Evolutionary conservation across 225 moss, liverwort and hornwort species (phyloP).

Genomic region (Marchantia paleacea): DNA sequence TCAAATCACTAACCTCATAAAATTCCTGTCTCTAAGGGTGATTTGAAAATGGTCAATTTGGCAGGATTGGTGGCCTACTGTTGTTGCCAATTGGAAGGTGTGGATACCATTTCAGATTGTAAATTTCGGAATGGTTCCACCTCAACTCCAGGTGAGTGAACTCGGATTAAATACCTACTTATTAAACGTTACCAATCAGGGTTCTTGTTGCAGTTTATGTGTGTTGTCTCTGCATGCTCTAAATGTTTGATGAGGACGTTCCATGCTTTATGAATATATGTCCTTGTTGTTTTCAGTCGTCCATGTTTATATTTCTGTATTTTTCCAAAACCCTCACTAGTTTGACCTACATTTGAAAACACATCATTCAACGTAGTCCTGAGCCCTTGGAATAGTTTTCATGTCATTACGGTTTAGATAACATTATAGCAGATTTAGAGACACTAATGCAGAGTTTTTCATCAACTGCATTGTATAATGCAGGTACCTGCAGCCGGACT

Average conservation of each 20-base stretch:
- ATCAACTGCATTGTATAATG: neutral
- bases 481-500: slow-evolving; percentile 85
- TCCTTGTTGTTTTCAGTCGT: no score
- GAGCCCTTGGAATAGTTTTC: no score
- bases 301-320: no score
- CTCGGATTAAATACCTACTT: neutral
- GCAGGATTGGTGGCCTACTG: slow-evolving; percentile 76
- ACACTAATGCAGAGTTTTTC: neutral
- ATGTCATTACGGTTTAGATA: no score
- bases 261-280: no score
- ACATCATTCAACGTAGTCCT: no score
- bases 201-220: no score
- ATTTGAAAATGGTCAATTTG: neutral
- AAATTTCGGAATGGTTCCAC: slow-evolving; percentile 84
- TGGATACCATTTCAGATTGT: slow-evolving; percentile 94
- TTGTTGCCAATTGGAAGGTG: slow-evolving; percentile 93
- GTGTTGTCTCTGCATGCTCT: no score
- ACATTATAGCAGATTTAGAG: neutral
- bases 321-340: no score
- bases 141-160: slow-evolving; percentile 69
- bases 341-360: no score
- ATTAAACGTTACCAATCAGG: no score
- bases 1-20: neutral
- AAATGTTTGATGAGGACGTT: no score
- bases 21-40: neutral